A percentile compares a stretch with the other conserved stretches of the same genome.
These are phyloP conservation scores for Penicillium palitans DNA, from an alignment of 2,329 filamentous ascomycete genomes.

Conservation along the genomic window DNA sequence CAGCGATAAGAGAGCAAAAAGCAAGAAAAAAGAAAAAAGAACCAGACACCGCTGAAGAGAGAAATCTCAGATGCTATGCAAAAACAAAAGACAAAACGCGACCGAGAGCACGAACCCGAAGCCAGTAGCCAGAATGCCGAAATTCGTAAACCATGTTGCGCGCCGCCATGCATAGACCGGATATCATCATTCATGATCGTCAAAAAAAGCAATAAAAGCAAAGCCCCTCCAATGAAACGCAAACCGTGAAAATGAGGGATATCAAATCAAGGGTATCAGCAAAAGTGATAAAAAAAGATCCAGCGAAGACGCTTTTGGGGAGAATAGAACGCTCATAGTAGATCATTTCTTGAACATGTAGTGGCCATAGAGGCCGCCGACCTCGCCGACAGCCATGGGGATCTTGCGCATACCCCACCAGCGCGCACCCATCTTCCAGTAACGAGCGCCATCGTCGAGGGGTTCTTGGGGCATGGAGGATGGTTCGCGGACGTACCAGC, in stretches of 20 bases:
- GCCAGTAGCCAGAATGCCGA: constrained; percentile 28
- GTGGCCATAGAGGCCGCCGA: constrained; percentile 60
- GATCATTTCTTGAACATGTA: constrained; percentile 58
- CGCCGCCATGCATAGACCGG: constrained; percentile 32
- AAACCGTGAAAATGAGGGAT: constrained; percentile 9
- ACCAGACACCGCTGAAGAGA: constrained; percentile 24
- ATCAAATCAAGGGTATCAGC: constrained; percentile 25
- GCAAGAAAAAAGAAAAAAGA: not conserved
- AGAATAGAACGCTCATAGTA: constrained; percentile 15
- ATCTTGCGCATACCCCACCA: constrained; percentile 81
- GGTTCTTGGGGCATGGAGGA: constrained; percentile 33
- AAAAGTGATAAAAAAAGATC: constrained; percentile 11
- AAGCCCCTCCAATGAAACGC: constrained; percentile 16
- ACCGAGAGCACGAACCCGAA: constrained; percentile 31
- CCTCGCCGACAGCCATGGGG: constrained; percentile 56
- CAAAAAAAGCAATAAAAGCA: constrained; percentile 16
- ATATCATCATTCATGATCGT: constrained; percentile 30
- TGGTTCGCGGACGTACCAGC: constrained; percentile 62
- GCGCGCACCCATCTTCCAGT: constrained; percentile 82
- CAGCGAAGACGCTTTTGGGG: constrained; percentile 20
- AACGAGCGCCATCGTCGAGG: constrained; percentile 58
- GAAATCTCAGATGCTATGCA: constrained; percentile 30
- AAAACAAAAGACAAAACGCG: constrained; percentile 24
- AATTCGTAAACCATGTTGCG: constrained; percentile 32
- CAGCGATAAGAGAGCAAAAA: constrained; percentile 4